phyloP scores from a whole-genome alignment of 2,329 filamentous ascomycete species.

The Botrytis porri region DNA sequence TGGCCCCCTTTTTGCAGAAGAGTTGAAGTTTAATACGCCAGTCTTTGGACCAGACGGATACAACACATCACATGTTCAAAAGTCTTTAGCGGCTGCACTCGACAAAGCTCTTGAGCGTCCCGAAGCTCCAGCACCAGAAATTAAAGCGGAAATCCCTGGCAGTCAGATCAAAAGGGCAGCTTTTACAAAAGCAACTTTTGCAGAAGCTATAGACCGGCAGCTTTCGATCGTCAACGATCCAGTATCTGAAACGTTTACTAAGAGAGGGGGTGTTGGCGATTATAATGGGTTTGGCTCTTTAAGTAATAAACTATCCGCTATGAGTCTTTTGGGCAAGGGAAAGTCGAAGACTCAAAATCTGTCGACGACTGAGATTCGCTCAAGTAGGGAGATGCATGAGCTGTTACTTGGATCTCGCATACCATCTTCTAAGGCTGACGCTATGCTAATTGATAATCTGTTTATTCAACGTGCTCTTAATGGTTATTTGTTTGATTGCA shows the following conservation, averaged over 20 bases:
- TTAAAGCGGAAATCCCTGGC: background rate
- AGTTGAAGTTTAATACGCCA: conserved; percentile 51
- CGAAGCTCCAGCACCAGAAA: conserved; percentile 24
- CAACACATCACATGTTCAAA: conserved; percentile 32
- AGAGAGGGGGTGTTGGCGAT: background rate
- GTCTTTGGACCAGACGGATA: conserved; percentile 56
- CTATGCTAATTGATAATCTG: conserved; percentile 44
- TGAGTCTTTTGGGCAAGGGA: conserved; percentile 18
- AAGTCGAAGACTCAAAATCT: background rate
- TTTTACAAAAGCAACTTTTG: conserved; percentile 16
- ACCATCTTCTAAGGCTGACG: conserved; percentile 22
- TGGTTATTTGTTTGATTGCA: conserved; percentile 62
- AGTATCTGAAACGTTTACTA: background rate
- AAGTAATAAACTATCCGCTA: conserved; percentile 22
- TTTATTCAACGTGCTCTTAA: conserved; percentile 60
- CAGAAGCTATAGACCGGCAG: conserved; percentile 15
- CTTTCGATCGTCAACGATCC: conserved; percentile 2
- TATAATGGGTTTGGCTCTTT: conserved; percentile 10
- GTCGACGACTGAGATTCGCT: conserved; percentile 32
- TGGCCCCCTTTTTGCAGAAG: conserved; percentile 53
- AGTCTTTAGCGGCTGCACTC: conserved; percentile 35
- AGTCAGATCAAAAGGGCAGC: conserved; percentile 9
- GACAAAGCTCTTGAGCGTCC: conserved; percentile 25
- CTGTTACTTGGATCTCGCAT: conserved; percentile 43
- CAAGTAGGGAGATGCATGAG: conserved; percentile 58